Evolutionary conservation across 768 basidiomycete species (phyloP), one percentile per base, ranked within the genome.

Genomic region (Lactifluus subvellereus): DNA sequence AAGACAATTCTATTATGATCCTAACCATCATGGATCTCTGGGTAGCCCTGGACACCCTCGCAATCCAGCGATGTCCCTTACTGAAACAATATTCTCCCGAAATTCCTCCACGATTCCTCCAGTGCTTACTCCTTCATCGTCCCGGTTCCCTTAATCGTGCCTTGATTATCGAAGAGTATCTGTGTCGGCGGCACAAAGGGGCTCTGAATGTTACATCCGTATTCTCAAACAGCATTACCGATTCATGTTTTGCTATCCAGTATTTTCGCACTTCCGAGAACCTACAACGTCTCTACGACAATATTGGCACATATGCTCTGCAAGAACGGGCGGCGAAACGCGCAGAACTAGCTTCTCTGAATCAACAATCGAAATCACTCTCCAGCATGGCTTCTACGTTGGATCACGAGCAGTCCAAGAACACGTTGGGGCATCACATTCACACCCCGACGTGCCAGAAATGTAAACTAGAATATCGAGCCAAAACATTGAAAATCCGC

Each of bases 11-110:
- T n/a, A 60, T 77, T 3, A 78, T 83, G 74, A 60, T 82, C 47
- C 67, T 83, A 49, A 77, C 77, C 10, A 59, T 77, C 38, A 67
- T 81, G 30, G 76, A 79, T 40, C 71, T 83, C 11, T 83, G 82
- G 82, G 71, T 79, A 2, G 78, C 76, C 0, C 71, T 82, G 2
- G 81, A 83, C 63, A 74, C 66, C 38, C 45, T 78, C 18, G 74
- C 70, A 1, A 68, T 77, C 20, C 43, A 43, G 32, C 68, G 73
- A 16, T 67, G 70, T 42, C 77, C 81, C 2, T 71, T 81, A 6
- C 69, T 83, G 7, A 48, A 47, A 0, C 70, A 76, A 3, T 83
- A 80, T 59, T 77, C 79, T 11, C 80, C 82, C 0, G 80, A 79
- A 62, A 68, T 83, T 1, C 73, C 78, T 2, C 37, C 61, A 2